Percentiles rank a stretch among this genome's conserved stretches.
Conservation (phyloP, 306 rosid genomes). For the Comarum palustre region DNA sequence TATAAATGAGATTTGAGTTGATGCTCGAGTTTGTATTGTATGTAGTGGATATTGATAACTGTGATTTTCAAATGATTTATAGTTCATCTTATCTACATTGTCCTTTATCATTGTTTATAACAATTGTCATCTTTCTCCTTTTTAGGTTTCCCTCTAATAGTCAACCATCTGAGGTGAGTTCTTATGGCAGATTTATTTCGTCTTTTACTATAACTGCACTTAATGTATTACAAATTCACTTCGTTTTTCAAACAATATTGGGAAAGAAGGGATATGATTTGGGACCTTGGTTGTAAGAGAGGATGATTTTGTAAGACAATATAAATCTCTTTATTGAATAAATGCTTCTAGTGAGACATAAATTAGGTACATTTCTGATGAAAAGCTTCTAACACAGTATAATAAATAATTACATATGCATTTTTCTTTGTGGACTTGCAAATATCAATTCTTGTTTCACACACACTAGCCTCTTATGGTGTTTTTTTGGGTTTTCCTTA, state of each 20-base stretch:
- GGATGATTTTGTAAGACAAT: neutral
- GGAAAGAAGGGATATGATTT: neutral
- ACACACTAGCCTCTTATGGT: neutral
- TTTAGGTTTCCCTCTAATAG: slow-evolving; percentile 62
- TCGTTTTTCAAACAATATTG: neutral
- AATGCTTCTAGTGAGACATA: neutral
- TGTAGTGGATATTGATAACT: neutral
- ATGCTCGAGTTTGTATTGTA: neutral
- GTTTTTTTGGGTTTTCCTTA: neutral
- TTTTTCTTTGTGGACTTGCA: neutral
- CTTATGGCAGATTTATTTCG: neutral
- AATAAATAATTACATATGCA: neutral
- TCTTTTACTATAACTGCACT: neutral
- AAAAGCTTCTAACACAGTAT: neutral
- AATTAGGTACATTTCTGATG: neutral
- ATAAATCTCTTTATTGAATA: neutral
- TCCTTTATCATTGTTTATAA: neutral
- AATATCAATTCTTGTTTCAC: neutral
- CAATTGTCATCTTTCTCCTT: slow-evolving; percentile 17
- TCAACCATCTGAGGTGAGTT: slow-evolving; percentile 62
- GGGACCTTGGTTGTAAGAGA: neutral
- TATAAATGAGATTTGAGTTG: neutral
- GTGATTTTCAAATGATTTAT: neutral
- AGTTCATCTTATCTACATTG: neutral
- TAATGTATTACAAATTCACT: neutral